These are phyloP conservation scores for Azolla pinnata DNA, from an alignment of 75 land plant genomes.

Conservation along the genomic window DNA sequence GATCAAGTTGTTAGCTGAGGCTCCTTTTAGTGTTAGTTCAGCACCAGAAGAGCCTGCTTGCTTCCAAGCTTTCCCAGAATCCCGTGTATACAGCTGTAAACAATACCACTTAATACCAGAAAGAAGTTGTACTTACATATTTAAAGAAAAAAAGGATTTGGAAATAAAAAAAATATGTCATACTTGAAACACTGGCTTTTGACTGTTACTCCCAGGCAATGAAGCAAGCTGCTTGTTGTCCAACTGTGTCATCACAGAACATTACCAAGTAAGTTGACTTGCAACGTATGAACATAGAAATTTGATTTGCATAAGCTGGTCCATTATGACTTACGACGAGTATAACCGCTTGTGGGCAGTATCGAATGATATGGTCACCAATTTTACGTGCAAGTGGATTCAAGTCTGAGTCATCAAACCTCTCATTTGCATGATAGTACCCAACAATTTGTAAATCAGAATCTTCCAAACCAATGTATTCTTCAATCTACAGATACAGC, in stretches of 20 bases:
- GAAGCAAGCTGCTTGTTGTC: slow-evolving; percentile 69
- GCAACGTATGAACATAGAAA: too few species aligned
- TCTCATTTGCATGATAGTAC: slow-evolving; percentile 92
- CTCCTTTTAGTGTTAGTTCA: slow-evolving; percentile 41
- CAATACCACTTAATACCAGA: background rate
- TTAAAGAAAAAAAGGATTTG: background rate
- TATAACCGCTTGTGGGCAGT: slow-evolving; percentile 66
- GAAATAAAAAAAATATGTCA: slow-evolving; percentile 3
- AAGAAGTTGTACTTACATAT: background rate
- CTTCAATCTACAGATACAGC: slow-evolving; percentile 51
- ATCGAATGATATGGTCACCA: slow-evolving; percentile 81
- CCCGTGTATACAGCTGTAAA: slow-evolving; percentile 61
- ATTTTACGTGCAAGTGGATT: slow-evolving; percentile 62
- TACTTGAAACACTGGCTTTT: slow-evolving; percentile 69
- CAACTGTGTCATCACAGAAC: slow-evolving; percentile 45
- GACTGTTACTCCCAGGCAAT: slow-evolving; percentile 36
- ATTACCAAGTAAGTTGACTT: too few species aligned
- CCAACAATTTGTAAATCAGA: slow-evolving; percentile 62
- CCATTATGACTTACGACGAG: slow-evolving; percentile 49
- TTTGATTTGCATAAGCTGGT: too few species aligned
- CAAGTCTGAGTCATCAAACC: slow-evolving; percentile 66
- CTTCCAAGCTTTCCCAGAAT: slow-evolving; percentile 69
- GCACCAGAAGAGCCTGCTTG: slow-evolving; percentile 38
- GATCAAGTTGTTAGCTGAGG: slow-evolving; percentile 58
- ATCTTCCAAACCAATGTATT: slow-evolving; percentile 31